Evolutionary conservation across 2,329 filamentous ascomycete species (phyloP).

Genomic region (Falciphora oryzae): DNA sequence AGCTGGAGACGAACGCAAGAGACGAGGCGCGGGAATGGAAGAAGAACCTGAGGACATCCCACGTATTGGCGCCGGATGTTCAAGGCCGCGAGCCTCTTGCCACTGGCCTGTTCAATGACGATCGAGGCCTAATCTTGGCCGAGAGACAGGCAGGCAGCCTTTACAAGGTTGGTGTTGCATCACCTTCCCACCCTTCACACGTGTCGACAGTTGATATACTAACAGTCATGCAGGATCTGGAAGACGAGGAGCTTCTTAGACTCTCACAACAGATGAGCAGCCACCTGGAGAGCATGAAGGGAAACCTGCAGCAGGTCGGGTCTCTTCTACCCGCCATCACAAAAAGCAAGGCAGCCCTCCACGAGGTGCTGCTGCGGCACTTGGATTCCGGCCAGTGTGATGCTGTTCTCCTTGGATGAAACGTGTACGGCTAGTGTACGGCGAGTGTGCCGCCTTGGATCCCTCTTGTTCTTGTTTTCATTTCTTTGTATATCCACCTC

Average conservation of each 20-base stretch:
- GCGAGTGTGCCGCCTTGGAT: background rate
- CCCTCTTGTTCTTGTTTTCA: background rate
- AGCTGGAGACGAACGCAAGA: slow-evolving; percentile 47
- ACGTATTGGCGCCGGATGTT: slow-evolving; percentile 40
- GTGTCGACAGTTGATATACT: background rate
- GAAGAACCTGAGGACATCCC: slow-evolving; percentile 42
- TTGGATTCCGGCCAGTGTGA: slow-evolving; percentile 41
- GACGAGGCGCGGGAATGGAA: slow-evolving; percentile 47
- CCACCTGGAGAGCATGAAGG: slow-evolving; percentile 51
- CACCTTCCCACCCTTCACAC: background rate
- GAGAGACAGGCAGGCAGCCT: slow-evolving; percentile 14
- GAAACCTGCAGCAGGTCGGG: slow-evolving; percentile 48
- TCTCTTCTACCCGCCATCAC: slow-evolving; percentile 44
- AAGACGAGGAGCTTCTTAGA: slow-evolving; percentile 37
- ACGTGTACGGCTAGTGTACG: no score
- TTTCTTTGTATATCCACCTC: slow-evolving; percentile 1
- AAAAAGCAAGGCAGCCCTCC: slow-evolving; percentile 42
- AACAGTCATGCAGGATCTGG: slow-evolving; percentile 25
- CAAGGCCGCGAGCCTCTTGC: background rate
- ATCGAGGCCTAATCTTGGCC: slow-evolving; percentile 6
- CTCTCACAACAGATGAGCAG: slow-evolving; percentile 43
- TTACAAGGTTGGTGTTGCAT: slow-evolving; percentile 24
- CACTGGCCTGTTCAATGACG: background rate
- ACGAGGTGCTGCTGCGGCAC: slow-evolving; percentile 40
- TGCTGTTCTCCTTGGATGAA: slow-evolving; percentile 37